These are phyloP conservation scores for Tulasnella calospora DNA, from an alignment of 768 basidiomycete genomes.

Conservation along the genomic window DNA sequence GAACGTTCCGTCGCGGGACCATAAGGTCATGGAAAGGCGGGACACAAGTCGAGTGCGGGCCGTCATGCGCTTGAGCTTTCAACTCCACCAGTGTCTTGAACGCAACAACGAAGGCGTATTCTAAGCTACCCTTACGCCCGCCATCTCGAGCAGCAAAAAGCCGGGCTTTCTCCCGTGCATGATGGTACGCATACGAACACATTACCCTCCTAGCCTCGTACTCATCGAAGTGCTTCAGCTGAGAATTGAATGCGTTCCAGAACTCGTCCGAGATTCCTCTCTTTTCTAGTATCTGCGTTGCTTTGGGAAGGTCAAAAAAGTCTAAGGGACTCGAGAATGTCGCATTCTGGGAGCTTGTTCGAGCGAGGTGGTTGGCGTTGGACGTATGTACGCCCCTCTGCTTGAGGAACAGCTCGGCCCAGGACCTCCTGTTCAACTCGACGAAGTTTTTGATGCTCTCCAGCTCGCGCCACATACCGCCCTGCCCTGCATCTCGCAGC, in stretches of 20 bases:
- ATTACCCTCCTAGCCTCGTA: conserved; percentile 39
- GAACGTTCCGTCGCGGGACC: not conserved
- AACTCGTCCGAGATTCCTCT: conserved; percentile 48
- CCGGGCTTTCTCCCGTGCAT: conserved; percentile 34
- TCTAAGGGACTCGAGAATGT: not conserved
- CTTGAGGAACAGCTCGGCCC: conserved; percentile 13
- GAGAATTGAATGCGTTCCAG: conserved; percentile 34
- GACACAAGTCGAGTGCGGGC: too few relatives aligned
- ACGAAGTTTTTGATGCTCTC: conserved; percentile 43
- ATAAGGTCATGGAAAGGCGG: too few relatives aligned
- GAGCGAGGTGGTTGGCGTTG: not conserved
- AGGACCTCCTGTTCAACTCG: conserved; percentile 4
- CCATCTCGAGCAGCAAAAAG: not conserved
- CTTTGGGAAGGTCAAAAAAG: conserved; percentile 37
- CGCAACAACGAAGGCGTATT: not conserved
- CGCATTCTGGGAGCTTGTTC: not conserved
- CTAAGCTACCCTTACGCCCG: not conserved
- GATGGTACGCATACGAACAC: conserved; percentile 51
- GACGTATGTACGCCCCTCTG: not conserved
- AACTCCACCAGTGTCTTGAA: not conserved
- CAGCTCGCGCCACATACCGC: conserved; percentile 38
- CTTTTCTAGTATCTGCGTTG: conserved; percentile 42
- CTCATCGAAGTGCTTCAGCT: conserved; percentile 34
- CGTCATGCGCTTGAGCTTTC: not conserved
- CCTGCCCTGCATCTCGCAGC: conserved; percentile 17